Evolutionary conservation across 2,329 filamentous ascomycete genomes (phyloP), one percentile per base, ranked within the genome.

Genomic region (Aschersonia sp.): DNA sequence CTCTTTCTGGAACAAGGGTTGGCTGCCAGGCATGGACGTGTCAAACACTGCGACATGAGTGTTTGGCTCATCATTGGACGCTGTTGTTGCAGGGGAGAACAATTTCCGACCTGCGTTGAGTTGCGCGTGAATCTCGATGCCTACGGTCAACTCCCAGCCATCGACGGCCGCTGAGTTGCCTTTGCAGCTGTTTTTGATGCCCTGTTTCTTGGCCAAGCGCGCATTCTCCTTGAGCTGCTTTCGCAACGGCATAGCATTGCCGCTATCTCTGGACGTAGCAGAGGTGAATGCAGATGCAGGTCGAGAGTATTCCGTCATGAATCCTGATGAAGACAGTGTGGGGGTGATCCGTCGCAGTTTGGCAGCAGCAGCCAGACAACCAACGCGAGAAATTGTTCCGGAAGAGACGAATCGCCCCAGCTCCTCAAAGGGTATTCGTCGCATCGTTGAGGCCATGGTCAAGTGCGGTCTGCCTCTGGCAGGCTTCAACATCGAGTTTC

Each of bases 111-210:
- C 73, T 0, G 89, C 92, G 65, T 97, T 95, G 58, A 98, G 74
- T 66, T 97, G 91, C 28, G 92, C 92, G 62, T 98, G 92, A 53
- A 98, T 92, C 69, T 98, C 92, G 55, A 98, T 89, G 51, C 92
- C 92, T 31, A 97, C 88, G 0, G 91, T 96, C 58, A 97, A 71
- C 64, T 96, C 87, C 92, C 92, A 98, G 35, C 82, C 81, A 5
- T 73, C 67, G 1, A 78, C 75, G 20, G 69, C 73, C 60, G 80
- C 76, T 2, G 59, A 62, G 38, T 67, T 61, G 31, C 56, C 59
- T 53, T 73, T 73, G 46, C 66, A 64, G 52, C 70, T 68, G 52
- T 70, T 72, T 49, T 68, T 72, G 49, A 68, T 67, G 9, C 65
- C 75, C 49, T 80, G 73, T 46, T 84, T 82, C 58, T 86, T 87